phyloP scores from a whole-genome alignment of 768 basidiomycete genomes.

The Phlebiopsis flavidoalba region DNA sequence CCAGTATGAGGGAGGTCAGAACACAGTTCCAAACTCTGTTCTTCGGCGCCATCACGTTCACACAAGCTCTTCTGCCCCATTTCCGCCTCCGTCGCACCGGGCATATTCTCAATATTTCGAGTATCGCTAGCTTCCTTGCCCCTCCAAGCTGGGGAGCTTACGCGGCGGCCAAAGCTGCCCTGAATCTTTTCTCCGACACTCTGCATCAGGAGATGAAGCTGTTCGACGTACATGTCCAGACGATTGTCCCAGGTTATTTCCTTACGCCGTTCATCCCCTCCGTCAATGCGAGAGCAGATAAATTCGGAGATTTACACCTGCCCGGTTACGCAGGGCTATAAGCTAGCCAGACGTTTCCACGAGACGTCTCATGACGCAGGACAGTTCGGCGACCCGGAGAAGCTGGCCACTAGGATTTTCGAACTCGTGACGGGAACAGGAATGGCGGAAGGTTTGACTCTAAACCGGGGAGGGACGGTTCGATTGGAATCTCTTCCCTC shows the following conservation, averaged over 20 bases:
- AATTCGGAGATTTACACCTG: constrained; percentile 1
- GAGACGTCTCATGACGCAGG: constrained; percentile 1
- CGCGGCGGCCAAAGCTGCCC: neutral
- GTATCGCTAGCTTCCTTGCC: neutral
- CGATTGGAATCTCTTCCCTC: constrained; percentile 17
- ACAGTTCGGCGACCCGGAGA: constrained; percentile 22
- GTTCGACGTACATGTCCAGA: constrained; percentile 4
- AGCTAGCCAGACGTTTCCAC: constrained; percentile 5
- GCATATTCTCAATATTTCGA: constrained; percentile 7
- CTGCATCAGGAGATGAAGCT: constrained; percentile 1
- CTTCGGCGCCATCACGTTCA: constrained; percentile 9
- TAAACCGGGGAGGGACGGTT: constrained; percentile 1
- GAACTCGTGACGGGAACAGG: constrained; percentile 21
- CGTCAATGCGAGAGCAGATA: constrained; percentile 5
- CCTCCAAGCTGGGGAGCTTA: constrained; percentile 2
- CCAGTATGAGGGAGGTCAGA: constrained; percentile 1
- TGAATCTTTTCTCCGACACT: constrained; percentile 1
- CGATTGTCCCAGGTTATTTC: constrained; percentile 6
- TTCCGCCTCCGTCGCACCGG: constrained; percentile 5
- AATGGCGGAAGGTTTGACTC: constrained; percentile 10
- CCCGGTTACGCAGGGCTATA: constrained; percentile 14
- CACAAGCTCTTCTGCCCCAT: constrained; percentile 4
- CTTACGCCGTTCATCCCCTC: constrained; percentile 2
- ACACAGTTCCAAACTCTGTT: constrained; percentile 2
- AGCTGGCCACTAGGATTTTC: constrained; percentile 17